These are phyloP conservation scores for Tuber umbilicatum DNA, from an alignment of 495 filamentous ascomycete species.

Conservation along the genomic window DNA sequence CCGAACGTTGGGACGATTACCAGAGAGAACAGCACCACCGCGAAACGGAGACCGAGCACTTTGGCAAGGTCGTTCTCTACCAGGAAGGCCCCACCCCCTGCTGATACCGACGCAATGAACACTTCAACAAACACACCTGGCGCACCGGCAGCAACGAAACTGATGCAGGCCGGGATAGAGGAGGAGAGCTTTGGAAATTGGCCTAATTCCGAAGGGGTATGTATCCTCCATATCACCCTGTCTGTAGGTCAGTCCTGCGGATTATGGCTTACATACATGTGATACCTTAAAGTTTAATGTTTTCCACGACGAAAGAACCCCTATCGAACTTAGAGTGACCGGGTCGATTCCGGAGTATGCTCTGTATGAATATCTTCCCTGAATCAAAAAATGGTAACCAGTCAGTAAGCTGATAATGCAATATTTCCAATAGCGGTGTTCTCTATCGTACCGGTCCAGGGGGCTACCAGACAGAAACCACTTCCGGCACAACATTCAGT, in stretches of 20 bases:
- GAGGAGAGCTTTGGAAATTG: slow-evolving; percentile 25
- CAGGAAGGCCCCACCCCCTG: slow-evolving; percentile 11
- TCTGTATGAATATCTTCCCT: slow-evolving; percentile 18
- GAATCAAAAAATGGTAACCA: not conserved
- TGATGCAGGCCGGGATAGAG: slow-evolving; percentile 1
- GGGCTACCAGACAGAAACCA: slow-evolving; percentile 51
- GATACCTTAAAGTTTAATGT: slow-evolving; percentile 48
- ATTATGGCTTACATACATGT: slow-evolving; percentile 13
- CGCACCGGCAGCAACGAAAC: slow-evolving; percentile 9
- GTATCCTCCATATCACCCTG: slow-evolving; percentile 3
- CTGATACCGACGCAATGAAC: not conserved
- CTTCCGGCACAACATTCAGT: slow-evolving; percentile 51
- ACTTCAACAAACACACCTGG: not conserved
- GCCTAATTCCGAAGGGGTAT: slow-evolving; percentile 37
- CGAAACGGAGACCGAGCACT: slow-evolving; percentile 24
- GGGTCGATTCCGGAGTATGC: slow-evolving; percentile 52
- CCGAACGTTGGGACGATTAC: slow-evolving; percentile 11
- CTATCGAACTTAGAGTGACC: slow-evolving; percentile 49
- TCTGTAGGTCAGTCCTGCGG: not conserved
- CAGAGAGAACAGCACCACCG: not conserved
- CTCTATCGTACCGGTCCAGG: slow-evolving; percentile 71
- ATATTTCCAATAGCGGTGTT: slow-evolving; percentile 47
- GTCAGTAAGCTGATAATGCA: not conserved
- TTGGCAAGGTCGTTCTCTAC: slow-evolving; percentile 13
- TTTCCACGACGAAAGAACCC: slow-evolving; percentile 47